Evolutionary conservation across 805 yeast genomes (phyloP).

Genomic region (Candida pini): DNA sequence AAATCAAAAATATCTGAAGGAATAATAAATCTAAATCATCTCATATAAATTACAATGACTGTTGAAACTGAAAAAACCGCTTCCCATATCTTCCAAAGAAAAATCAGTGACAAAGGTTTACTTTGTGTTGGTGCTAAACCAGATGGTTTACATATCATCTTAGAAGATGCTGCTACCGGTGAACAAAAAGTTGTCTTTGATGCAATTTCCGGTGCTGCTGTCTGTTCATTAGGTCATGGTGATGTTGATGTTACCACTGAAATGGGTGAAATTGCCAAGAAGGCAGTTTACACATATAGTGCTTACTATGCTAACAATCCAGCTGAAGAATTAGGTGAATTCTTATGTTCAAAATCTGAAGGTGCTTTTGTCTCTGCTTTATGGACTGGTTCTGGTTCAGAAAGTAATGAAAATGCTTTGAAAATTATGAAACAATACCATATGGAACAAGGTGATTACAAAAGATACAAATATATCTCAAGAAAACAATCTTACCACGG

Average conservation of each 20-base stretch:
- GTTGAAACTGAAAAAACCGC: conserved; percentile 17
- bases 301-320: conserved; percentile 30
- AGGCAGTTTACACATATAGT: conserved; percentile 33
- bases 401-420: conserved; percentile 73
- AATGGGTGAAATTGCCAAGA: conserved; percentile 32
- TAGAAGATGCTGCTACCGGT: conserved; percentile 37
- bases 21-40: too few relatives aligned
- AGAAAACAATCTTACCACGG: conserved; percentile 43
- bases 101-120: conserved; percentile 32
- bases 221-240: conserved; percentile 38
- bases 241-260: conserved; percentile 34
- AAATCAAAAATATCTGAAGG: too few relatives aligned
- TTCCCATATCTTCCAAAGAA: conserved; percentile 40
- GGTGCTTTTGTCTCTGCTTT: conserved; percentile 34
- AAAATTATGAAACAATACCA: conserved; percentile 56
- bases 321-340: conserved; percentile 38
- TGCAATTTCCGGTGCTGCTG: conserved; percentile 46
- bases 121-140: conserved; percentile 39
- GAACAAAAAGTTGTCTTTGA: conserved; percentile 31
- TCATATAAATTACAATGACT: conserved; percentile 22
- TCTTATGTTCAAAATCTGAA: conserved; percentile 35
- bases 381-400: conserved; percentile 65
- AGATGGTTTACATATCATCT: conserved; percentile 35
- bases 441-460: conserved; percentile 35
- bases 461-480: conserved; percentile 36